These are phyloP conservation scores for Escovopsis sp. DNA, from an alignment of 2,329 filamentous ascomycete species.

Conservation along the genomic window DNA sequence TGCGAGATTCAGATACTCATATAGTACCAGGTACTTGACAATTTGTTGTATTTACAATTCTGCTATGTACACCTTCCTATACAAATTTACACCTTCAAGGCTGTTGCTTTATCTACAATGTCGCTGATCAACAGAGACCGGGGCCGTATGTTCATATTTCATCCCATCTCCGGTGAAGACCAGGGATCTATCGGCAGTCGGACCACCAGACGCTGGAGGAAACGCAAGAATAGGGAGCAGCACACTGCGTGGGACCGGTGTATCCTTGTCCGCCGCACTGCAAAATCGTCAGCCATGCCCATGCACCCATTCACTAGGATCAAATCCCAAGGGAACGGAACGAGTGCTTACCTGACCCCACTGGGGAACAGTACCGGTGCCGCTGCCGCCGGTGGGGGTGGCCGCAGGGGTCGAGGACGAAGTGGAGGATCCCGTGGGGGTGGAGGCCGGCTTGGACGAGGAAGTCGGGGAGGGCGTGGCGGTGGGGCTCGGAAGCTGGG, in stretches of 20 bases:
- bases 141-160: too few relatives aligned
- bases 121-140: too few relatives aligned
- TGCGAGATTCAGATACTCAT: too few relatives aligned
- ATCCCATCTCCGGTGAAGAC: too few relatives aligned
- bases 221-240: conserved; percentile 11
- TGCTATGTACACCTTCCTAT: too few relatives aligned
- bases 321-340: neutral
- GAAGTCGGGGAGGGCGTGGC: neutral
- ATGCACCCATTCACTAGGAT: neutral
- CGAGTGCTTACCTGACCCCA: conserved; percentile 3
- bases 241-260: conserved; percentile 10
- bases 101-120: too few relatives aligned
- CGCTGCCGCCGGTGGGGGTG: neutral
- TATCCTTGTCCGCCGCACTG: conserved; percentile 11
- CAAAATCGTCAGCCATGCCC: neutral
- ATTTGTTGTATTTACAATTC: too few relatives aligned
- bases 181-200: too few relatives aligned
- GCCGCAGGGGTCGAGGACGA: neutral
- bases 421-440: too few relatives aligned
- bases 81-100: too few relatives aligned
- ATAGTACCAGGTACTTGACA: too few relatives aligned
- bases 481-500: neutral
- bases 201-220: conserved; percentile 8
- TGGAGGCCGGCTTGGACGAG: neutral
- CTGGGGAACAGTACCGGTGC: conserved; percentile 2